Base-by-base conservation (phyloP, 148 eudicot genomes). In the Spergularia bocconei region DNA sequence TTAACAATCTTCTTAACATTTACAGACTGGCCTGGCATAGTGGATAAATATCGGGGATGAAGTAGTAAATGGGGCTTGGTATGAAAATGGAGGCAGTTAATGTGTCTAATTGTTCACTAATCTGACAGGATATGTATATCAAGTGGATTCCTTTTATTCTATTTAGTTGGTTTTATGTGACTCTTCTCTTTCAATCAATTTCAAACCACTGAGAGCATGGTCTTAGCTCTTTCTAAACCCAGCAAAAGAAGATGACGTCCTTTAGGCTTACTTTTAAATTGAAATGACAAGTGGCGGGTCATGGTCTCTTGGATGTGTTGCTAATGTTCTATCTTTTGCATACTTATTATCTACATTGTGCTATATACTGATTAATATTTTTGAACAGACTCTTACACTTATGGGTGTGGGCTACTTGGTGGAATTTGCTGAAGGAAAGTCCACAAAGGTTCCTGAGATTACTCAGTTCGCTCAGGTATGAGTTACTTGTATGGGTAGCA, bases 321-420 rank as follows among this genome's bases (percentile, higher is more conserved):
- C 29, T 29, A 36, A 62, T 29, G 36, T 17, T n/a, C 63, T 47
- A 10, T n/a, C 14, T n/a, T 14, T 20, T 56, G 13, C 57, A 44
- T 58, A 7, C 7, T 63, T 63, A 0, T 54, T 61, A 44, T 48
- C 29, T 38, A 54, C 21, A 39, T 13, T 60, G 17, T 71, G 38
- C 69, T 50, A 14, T 76, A 48, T 61, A 54, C 59, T 77, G 14
- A 73, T 33, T 50, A 63, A 72, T 52, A 48, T 77, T 13, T 52
- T 71, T 77, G 54, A 48, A 73, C 84, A 92, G 97, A 82, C 74
- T 54, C 80, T 87, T 75, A 84, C 93, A 78, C 89, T 86, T 64
- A 73, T 71, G 73, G 97, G 91, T 11, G 85, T 92, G 58, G 65
- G 82, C 63, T 87, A 87, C 82, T 85, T 92, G 82, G 80, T 85